phyloP scores from a whole-genome alignment of 73 alveolate species.

The Symbiodinium natans region DNA sequence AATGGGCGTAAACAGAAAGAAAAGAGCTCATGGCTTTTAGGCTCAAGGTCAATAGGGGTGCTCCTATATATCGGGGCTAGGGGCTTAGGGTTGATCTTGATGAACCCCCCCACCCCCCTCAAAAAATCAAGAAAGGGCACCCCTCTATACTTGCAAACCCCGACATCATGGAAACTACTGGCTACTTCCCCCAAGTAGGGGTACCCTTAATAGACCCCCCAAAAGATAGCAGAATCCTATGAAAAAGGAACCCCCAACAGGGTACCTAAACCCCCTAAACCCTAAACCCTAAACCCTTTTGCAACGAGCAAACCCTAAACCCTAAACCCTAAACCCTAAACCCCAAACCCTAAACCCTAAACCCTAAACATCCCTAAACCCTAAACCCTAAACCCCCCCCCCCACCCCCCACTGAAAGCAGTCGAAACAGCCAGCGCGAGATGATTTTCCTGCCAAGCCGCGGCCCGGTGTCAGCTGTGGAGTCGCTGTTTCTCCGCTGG shows the following conservation, averaged over 20 bases:
- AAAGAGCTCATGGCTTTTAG: too few species aligned
- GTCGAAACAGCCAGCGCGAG: not conserved
- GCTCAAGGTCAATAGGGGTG: too few species aligned
- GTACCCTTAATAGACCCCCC: not conserved
- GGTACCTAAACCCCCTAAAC: not conserved
- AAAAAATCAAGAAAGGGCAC: not conserved
- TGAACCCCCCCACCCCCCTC: too few species aligned
- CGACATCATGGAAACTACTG: not conserved
- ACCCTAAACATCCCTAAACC: too few species aligned
- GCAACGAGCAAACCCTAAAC: not conserved
- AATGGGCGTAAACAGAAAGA: too few species aligned
- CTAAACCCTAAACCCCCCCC: too few species aligned
- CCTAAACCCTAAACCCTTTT: not conserved
- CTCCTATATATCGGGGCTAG: too few species aligned
- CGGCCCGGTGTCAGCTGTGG: not conserved
- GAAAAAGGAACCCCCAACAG: not conserved
- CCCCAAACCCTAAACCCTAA: not conserved
- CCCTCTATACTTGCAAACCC: not conserved
- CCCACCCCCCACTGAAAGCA: not conserved
- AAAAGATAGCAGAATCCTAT: not conserved
- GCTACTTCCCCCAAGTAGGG: too few species aligned
- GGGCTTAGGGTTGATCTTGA: too few species aligned
- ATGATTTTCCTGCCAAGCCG: not conserved
- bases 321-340: not conserved
- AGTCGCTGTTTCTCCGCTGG: slow-evolving; percentile 8